A percentile compares a stretch with the other conserved stretches of the same genome.
phyloP scores from a whole-genome alignment of 2,329 filamentous ascomycete genomes.

The Botryotinia narcissicola region DNA sequence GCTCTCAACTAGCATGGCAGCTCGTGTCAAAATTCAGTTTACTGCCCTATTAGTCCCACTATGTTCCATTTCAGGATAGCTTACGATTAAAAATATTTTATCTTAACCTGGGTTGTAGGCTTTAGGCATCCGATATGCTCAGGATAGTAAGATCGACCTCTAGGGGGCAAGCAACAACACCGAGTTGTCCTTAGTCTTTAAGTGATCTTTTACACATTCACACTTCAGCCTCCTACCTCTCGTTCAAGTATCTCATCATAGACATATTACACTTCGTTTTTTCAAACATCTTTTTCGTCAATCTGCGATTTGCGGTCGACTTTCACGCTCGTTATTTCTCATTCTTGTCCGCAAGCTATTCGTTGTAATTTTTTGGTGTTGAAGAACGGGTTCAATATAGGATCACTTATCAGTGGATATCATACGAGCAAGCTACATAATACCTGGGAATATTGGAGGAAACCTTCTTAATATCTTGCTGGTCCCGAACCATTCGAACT shows the following conservation, averaged over 20 bases:
- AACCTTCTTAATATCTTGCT: conserved; percentile 11
- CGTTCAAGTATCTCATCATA: conserved; percentile 17
- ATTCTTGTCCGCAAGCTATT: background rate
- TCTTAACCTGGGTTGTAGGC: conserved; percentile 17
- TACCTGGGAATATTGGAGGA: background rate
- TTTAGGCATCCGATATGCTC: conserved; percentile 18
- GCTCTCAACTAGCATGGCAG: conserved; percentile 12
- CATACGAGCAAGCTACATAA: conserved; percentile 10
- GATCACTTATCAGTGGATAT: conserved; percentile 6
- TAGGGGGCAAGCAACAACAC: conserved; percentile 17
- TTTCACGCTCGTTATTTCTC: conserved; percentile 20
- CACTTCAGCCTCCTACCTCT: conserved; percentile 19
- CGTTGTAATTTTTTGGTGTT: conserved; percentile 2
- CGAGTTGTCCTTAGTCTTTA: conserved; percentile 19
- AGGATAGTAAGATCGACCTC: conserved; percentile 21
- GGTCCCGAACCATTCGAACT: background rate
- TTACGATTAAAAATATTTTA: conserved; percentile 16
- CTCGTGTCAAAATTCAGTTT: conserved; percentile 17
- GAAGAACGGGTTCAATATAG: background rate
- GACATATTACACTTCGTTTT: background rate
- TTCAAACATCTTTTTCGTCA: conserved; percentile 12
- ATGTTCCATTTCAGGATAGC: conserved; percentile 11
- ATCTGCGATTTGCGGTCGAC: conserved; percentile 20
- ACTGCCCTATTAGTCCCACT: conserved; percentile 16
- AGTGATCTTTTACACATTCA: conserved; percentile 17